Base-by-base conservation (phyloP, 805 yeast genomes). In the Zygoascus tannicola region DNA sequence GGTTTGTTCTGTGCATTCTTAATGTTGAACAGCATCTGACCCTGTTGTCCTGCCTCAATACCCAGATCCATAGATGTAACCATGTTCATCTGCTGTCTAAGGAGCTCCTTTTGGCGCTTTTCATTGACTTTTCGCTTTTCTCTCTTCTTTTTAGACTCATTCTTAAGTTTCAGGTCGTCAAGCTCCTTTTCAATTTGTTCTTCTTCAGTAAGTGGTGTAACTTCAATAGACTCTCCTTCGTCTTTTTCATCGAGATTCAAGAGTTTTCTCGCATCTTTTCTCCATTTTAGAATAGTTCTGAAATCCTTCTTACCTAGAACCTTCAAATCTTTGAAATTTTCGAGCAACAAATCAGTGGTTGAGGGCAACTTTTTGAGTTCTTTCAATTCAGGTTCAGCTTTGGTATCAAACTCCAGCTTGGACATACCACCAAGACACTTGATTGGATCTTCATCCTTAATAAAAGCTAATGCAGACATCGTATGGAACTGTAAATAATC, bases 51-150 rank as follows among this genome's bases (percentile, higher is more conserved):
- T 15, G 96, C 95, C 60, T 92, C 98, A 44, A 85, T 71, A 74
- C 97, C 97, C 50, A 92, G 79, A 57, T 87, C 94, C 68, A 74
- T 76, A 57, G 94, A 95, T 4, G 96, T 85, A 46, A 84, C 69
- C 95, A 92, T 88, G 63, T 85, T 85, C 90, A 92, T 81, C 67
- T 92, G 97, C 84, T 86, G 81, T 68, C 97, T 77, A 40, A 74
- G 71, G 39, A 90, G 76, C 59, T 90, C 97, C 63, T 83, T 85
- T 61, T 86, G 95, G 57, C 85, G 86, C 50, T 64, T 52, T 64
- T 88, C 96, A 60, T 92, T 87, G 44, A 75, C 75, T 54, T 72
- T 78, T 62, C 95, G 80, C 63, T 80, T 85, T 53, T 82, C 94
- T 58, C 97, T 78, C 63, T 81, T 88, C 39, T 65, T 66, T 53